These are phyloP conservation scores for Ogataea angusta DNA, from an alignment of 805 yeast genomes.

Conservation along the genomic window DNA sequence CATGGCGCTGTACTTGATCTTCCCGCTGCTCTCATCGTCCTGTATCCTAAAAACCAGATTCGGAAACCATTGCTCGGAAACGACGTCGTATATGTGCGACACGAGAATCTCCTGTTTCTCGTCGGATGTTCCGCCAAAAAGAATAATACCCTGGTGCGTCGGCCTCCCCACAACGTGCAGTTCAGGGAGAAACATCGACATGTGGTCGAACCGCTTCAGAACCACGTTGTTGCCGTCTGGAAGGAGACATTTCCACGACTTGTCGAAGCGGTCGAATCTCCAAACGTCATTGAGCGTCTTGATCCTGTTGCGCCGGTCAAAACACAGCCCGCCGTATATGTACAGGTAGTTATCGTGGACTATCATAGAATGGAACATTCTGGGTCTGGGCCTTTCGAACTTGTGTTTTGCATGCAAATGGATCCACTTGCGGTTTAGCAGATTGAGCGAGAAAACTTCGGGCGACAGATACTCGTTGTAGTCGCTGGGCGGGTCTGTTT, in stretches of 20 bases:
- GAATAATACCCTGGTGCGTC: conserved; percentile 46
- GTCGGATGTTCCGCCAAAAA: conserved; percentile 53
- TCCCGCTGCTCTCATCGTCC: background rate
- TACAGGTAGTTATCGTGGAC: conserved; percentile 49
- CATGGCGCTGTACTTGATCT: background rate
- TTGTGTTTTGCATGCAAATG: conserved; percentile 34
- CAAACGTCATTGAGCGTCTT: conserved; percentile 63
- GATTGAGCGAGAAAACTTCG: conserved; percentile 59
- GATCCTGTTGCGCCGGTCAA: conserved; percentile 37
- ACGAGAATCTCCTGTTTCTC: conserved; percentile 32
- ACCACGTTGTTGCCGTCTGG: conserved; percentile 29
- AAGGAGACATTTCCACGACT: conserved; percentile 52
- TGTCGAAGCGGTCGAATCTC: conserved; percentile 55
- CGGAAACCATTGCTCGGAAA: conserved; percentile 30
- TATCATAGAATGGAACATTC: conserved; percentile 60
- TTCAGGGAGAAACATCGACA: conserved; percentile 41
- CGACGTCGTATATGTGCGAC: conserved; percentile 44
- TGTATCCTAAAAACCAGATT: conserved; percentile 6
- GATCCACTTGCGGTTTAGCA: conserved; percentile 58
- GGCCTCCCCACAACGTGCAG: conserved; percentile 34
- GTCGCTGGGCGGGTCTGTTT: conserved; percentile 9
- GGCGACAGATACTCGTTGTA: conserved; percentile 45
- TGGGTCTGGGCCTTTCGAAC: conserved; percentile 36
- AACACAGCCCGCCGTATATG: conserved; percentile 62
- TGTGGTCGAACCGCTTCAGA: conserved; percentile 48